These are phyloP conservation scores for Saccharomyces hybrid DNA, from an alignment of 1,139 yeast genomes.

Conservation along the genomic window DNA sequence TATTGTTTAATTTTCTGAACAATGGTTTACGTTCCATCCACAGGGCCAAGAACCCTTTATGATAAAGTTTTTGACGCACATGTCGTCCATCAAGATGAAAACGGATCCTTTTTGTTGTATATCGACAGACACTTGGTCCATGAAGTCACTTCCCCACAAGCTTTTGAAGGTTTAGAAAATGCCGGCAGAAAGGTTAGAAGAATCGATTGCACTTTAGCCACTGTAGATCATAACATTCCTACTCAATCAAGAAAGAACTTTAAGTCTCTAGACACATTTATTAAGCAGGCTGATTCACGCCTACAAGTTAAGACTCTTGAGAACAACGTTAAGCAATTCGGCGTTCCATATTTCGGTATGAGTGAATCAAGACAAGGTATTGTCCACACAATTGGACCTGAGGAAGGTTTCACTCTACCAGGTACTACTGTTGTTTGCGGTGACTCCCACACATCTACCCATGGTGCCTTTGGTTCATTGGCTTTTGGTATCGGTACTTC, in stretches of 20 bases:
- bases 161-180: slow-evolving; percentile 85
- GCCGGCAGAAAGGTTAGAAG: slow-evolving; percentile 88
- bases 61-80: slow-evolving; percentile 96
- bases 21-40: slow-evolving; percentile 23
- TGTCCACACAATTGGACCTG: slow-evolving; percentile 97
- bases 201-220: slow-evolving; percentile 89
- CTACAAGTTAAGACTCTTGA: slow-evolving; percentile 88
- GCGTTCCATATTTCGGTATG: slow-evolving; percentile 89
- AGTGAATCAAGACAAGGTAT: slow-evolving; percentile 91
- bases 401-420: slow-evolving; percentile 95
- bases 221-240: slow-evolving; percentile 97
- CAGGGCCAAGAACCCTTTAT: slow-evolving; percentile 63
- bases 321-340: slow-evolving; percentile 83
- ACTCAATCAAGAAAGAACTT: slow-evolving; percentile 74
- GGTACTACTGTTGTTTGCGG: slow-evolving; percentile 99
- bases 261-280: slow-evolving; percentile 70
- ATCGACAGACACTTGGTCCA: slow-evolving; percentile 96
- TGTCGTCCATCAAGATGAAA: slow-evolving; percentile 76
- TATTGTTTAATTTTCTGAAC: slow-evolving; percentile 18
- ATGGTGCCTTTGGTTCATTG: slow-evolving; percentile 96
- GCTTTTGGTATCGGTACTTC: slow-evolving; percentile 99
- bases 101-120: slow-evolving; percentile 76
- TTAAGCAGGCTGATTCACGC: slow-evolving; percentile 84
- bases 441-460: slow-evolving; percentile 96
- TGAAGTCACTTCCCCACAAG: slow-evolving; percentile 98